These are phyloP conservation scores for Mycocentrospora acerina DNA, from an alignment of 2,329 filamentous ascomycete species.

Conservation along the genomic window DNA sequence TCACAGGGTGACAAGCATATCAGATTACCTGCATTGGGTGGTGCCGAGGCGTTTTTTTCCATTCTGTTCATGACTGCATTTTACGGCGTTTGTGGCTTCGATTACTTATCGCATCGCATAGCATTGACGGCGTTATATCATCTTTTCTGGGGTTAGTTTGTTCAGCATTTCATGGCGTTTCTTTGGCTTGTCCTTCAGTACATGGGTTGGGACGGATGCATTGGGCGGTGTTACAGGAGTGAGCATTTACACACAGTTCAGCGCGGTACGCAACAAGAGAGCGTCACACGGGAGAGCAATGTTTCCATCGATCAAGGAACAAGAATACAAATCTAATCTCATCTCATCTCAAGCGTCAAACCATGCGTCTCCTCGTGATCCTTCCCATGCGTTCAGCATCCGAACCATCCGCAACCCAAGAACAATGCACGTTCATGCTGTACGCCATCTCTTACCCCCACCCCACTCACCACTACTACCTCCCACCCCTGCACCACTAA, in stretches of 20 bases:
- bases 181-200: slow-evolving; percentile 13
- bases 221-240: slow-evolving; percentile 28
- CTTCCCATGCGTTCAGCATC: no score
- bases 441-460: no score
- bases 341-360: not conserved
- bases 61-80: slow-evolving; percentile 20
- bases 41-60: slow-evolving; percentile 23
- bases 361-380: no score
- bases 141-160: slow-evolving; percentile 6
- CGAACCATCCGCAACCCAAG: no score
- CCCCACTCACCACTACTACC: not conserved
- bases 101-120: slow-evolving; percentile 10
- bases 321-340: no score
- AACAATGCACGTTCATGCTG: no score
- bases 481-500: slow-evolving; percentile 13
- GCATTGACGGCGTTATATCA: slow-evolving; percentile 22
- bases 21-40: slow-evolving; percentile 31
- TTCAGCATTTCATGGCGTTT: no score
- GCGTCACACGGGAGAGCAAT: no score
- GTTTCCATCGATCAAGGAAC: not conserved
- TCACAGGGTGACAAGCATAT: not conserved
- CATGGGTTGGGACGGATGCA: slow-evolving; percentile 19
- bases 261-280: no score
- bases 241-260: slow-evolving; percentile 23
- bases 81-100: slow-evolving; percentile 20